A percentile compares a stretch with the other conserved stretches of the same genome.
Conservation (phyloP, 495 filamentous ascomycete species). For the Pyrenula massariospora region DNA sequence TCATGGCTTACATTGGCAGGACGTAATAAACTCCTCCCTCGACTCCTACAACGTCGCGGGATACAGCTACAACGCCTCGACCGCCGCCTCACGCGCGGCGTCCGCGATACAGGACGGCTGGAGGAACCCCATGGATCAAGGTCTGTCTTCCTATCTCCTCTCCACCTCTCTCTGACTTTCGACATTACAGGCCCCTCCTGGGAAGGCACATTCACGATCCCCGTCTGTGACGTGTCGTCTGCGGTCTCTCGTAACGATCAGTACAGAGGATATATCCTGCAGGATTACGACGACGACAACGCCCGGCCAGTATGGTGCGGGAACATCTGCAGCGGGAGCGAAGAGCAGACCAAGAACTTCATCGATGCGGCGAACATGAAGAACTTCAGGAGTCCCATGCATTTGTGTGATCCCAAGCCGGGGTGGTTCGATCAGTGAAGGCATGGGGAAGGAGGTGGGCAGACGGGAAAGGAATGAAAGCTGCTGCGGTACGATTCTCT, state of each 20-base stretch:
- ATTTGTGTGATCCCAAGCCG: constrained; percentile 6
- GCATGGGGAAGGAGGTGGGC: too few species aligned
- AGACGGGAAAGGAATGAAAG: too few species aligned
- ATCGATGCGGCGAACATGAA: constrained; percentile 14
- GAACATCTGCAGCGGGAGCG: constrained; percentile 10
- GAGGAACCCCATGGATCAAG: constrained; percentile 11
- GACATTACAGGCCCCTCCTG: constrained; percentile 3
- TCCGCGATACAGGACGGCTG: constrained; percentile 10
- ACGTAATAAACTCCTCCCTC: constrained; percentile 16
- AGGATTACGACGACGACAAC: constrained; percentile 14
- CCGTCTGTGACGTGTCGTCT: constrained; percentile 14
- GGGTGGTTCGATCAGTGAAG: constrained; percentile 1
- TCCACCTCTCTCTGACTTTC: background rate
- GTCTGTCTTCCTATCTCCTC: background rate
- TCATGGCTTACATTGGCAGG: too few species aligned
- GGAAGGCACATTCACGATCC: constrained; percentile 19
- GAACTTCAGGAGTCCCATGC: constrained; percentile 11
- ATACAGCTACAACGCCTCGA: constrained; percentile 10
- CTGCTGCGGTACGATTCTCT: too few species aligned
- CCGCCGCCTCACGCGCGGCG: constrained; percentile 3
- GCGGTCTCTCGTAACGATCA: constrained; percentile 6
- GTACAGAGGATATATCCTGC: constrained; percentile 12
- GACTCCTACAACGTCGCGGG: constrained; percentile 15
- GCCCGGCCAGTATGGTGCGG: constrained; percentile 16
- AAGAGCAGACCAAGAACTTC: constrained; percentile 10